Evolutionary conservation across 2,329 filamentous ascomycete species (phyloP).

Genomic region (Metarhizium brunneum): DNA sequence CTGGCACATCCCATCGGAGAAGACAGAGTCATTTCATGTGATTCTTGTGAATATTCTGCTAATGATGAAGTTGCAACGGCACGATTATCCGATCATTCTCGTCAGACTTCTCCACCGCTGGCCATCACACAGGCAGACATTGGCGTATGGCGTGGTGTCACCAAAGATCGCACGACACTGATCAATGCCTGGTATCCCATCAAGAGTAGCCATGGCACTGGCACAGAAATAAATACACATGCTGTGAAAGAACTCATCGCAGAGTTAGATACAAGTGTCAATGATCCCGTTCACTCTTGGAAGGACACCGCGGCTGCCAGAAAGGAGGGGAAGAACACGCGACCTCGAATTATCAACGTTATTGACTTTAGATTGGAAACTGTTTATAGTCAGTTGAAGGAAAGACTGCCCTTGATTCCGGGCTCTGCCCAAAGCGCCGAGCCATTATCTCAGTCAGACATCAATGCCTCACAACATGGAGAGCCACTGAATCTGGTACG

Average conservation of each 20-base stretch:
- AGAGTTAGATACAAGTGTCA: constrained; percentile 62
- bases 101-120: neutral
- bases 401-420: constrained; percentile 17
- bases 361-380: constrained; percentile 22
- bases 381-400: constrained; percentile 14
- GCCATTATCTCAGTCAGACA: neutral
- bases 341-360: constrained; percentile 21
- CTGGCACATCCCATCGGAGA: constrained; percentile 73
- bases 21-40: constrained; percentile 73
- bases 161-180: constrained; percentile 56
- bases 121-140: constrained; percentile 11
- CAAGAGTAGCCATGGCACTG: constrained; percentile 13
- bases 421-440: constrained; percentile 4
- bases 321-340: neutral
- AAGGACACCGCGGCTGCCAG: constrained; percentile 19
- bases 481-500: constrained; percentile 51
- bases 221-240: constrained; percentile 35
- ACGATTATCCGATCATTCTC: constrained; percentile 8
- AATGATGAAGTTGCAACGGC: constrained; percentile 75
- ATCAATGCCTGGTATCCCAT: constrained; percentile 61
- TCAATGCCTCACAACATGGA: constrained; percentile 15
- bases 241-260: constrained; percentile 58
- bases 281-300: constrained; percentile 49
- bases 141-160: constrained; percentile 53
- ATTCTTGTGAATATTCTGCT: constrained; percentile 62